phyloP scores from a whole-genome alignment of 768 basidiomycete genomes.

The Grammothele lineata region DNA sequence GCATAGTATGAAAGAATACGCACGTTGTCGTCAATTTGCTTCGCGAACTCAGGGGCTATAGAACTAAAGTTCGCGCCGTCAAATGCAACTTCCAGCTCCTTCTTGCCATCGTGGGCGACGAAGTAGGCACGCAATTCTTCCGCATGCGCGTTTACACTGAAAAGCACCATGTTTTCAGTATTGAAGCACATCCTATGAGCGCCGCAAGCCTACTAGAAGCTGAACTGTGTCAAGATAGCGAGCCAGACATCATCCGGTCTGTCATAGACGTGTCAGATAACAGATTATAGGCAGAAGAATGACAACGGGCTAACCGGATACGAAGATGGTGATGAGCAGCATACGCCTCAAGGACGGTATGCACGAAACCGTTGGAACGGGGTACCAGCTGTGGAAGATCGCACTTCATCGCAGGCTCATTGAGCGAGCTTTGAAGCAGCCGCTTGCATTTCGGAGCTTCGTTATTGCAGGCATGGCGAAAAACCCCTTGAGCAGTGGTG shows the following conservation, averaged over 20 bases:
- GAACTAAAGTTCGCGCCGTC: too few species aligned
- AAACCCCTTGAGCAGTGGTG: not conserved
- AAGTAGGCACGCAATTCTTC: constrained; percentile 32
- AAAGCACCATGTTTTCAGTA: not conserved
- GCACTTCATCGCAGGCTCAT: not conserved
- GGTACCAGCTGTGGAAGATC: not conserved
- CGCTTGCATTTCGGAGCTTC: not conserved
- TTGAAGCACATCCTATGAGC: too few species aligned
- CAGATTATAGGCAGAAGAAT: too few species aligned
- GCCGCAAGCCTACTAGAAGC: constrained; percentile 26
- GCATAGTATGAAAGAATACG: not conserved
- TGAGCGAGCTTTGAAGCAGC: too few species aligned
- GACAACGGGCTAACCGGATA: not conserved
- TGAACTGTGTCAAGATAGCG: constrained; percentile 36
- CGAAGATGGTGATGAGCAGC: not conserved
- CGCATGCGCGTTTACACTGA: constrained; percentile 24
- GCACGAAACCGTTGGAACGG: not conserved
- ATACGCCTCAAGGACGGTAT: not conserved
- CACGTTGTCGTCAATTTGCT: constrained; percentile 19
- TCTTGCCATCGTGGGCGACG: constrained; percentile 31
- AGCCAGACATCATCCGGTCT: constrained; percentile 50
- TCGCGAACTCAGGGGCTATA: too few species aligned
- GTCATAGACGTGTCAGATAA: too few species aligned
- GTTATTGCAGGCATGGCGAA: not conserved
- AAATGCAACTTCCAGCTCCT: constrained; percentile 26